A percentile compares a stretch with the other conserved stretches of the same genome.
phyloP scores from a whole-genome alignment of 805 yeast species.

The Yamadazyma insecticola region DNA sequence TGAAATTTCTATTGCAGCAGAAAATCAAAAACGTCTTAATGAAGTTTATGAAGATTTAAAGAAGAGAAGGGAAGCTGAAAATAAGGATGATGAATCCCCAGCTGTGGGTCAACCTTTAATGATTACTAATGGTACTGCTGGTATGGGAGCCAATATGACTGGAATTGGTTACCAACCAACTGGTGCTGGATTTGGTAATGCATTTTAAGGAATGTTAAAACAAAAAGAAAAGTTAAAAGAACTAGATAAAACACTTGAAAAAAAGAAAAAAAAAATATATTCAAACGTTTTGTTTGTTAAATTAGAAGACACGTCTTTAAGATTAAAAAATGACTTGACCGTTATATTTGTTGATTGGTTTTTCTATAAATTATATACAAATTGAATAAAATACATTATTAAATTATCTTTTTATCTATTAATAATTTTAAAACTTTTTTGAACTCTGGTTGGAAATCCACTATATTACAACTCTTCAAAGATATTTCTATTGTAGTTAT shows the following conservation, averaged over 20 bases:
- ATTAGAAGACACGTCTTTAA: neutral
- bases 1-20: constrained; percentile 77
- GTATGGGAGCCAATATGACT: constrained; percentile 26
- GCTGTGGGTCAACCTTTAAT: constrained; percentile 64
- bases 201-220: too few species aligned
- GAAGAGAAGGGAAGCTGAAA: constrained; percentile 60
- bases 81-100: constrained; percentile 40
- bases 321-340: too few species aligned
- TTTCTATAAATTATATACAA: too few species aligned
- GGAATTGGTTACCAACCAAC: constrained; percentile 65
- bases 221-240: neutral
- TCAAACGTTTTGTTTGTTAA: neutral
- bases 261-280: neutral
- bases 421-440: neutral
- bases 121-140: constrained; percentile 66
- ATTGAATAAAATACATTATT: constrained; percentile 1
- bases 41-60: constrained; percentile 68
- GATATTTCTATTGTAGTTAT: too few species aligned
- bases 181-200: constrained; percentile 66
- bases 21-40: constrained; percentile 63
- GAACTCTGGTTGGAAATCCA: neutral
- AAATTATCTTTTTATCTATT: neutral
- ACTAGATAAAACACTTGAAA: too few species aligned
- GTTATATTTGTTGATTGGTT: too few species aligned
- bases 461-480: constrained; percentile 1